Evolutionary conservation across 768 basidiomycete species (phyloP).

Genomic region (Cubamyces sp.): DNA sequence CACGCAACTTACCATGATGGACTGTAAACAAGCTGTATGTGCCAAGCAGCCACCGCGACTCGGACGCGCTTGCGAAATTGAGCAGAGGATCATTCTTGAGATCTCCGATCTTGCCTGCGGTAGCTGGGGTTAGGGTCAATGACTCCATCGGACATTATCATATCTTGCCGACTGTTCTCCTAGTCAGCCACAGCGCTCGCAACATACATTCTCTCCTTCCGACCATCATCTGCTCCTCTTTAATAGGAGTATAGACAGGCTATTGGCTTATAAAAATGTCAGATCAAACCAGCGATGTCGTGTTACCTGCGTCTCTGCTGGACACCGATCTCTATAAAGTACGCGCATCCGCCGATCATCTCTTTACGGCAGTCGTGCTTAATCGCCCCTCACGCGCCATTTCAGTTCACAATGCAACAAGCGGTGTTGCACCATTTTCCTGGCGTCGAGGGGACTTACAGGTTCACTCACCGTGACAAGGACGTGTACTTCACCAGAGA

Average conservation of each 20-base stretch:
- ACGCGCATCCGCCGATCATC: constrained; percentile 10
- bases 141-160: constrained; percentile 5
- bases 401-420: constrained; percentile 93
- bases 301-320: constrained; percentile 60
- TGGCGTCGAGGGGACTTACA: constrained; percentile 68
- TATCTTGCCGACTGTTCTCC: background rate
- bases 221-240: background rate
- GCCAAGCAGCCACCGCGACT: background rate
- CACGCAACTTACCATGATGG: constrained; percentile 16
- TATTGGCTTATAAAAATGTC: background rate
- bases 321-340: constrained; percentile 98
- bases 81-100: background rate
- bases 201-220: background rate
- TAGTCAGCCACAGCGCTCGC: constrained; percentile 6
- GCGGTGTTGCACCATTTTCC: constrained; percentile 82
- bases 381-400: background rate
- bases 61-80: background rate
- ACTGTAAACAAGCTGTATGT: background rate
- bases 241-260: too few relatives aligned
- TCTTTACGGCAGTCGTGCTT: background rate
- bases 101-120: background rate
- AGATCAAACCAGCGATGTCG: background rate
- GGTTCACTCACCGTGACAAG: constrained; percentile 79
- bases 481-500: constrained; percentile 65
- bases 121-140: constrained; percentile 16